Base-by-base conservation (phyloP, 1,139 yeast genomes). In the Candida gigantensis region DNA sequence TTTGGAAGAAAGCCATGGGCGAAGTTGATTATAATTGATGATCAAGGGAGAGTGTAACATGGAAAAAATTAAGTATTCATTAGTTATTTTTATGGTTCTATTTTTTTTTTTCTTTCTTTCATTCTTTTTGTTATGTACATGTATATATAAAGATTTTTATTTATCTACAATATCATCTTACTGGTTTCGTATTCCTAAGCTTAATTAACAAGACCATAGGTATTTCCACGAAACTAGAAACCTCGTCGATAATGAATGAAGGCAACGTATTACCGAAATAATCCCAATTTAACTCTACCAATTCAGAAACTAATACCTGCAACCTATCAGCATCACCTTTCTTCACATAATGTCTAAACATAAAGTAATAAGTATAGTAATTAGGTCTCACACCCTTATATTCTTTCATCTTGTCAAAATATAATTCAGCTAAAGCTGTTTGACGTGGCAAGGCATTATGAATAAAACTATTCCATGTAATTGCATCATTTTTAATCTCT, bases 401-500 rank as follows among this genome's bases (percentile, higher is more conserved):
- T 6, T 49, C 35, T 52, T 49, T 62, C 45, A 60, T 55, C 27
- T 49, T 51, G 4, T 53, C 44, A 45, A 69, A 72, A 51, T 74
- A 72, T 5, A 58, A 51, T 32, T 63, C 46, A 1, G 81, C 79
- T 45, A 67, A 61, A 16, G 50, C 35, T 26, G 63, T 67, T 32
- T 65, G 56, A 34, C 62, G 65, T 25, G 50, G 47, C 29, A 72
- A 57, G 41, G 74, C 66, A 4, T 79, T 77, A 23, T 63, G 65
- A 43, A 85, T 74, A 58, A 84, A 66, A 54, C 76, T 68, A 55
- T 84, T 82, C 76, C 82, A 83, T 29, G 73, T 62, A 32, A 79
- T 62, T 6, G 77, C 57, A 14, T 66, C 66, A 39, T 58, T 58
- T 20, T 51, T 43, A 28, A 57, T 46, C 13, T 46, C 42, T 34